Evolutionary conservation across 805 yeast species (phyloP).

Genomic region (Cephaloascus albidus): DNA sequence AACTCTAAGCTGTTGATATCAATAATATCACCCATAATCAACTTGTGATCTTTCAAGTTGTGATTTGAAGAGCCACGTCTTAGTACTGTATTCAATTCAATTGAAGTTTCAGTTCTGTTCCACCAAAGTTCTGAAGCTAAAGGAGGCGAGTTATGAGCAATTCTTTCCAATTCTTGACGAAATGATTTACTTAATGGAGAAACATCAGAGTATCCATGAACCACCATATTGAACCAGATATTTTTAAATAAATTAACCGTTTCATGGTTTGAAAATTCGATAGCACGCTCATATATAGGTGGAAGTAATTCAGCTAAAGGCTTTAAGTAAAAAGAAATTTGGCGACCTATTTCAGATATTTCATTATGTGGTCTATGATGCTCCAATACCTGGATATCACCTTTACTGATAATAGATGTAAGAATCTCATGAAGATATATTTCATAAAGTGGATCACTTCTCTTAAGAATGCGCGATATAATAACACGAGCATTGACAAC

Average conservation of each 20-base stretch:
- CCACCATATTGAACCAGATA: slow-evolving; percentile 89
- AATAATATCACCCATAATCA: slow-evolving; percentile 40
- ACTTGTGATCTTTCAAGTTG: slow-evolving; percentile 69
- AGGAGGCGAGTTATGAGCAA: slow-evolving; percentile 85
- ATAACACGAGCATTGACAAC: slow-evolving; percentile 41
- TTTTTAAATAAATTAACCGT: slow-evolving; percentile 63
- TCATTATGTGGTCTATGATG: slow-evolving; percentile 75
- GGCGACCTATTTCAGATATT: slow-evolving; percentile 60
- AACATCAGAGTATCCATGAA: slow-evolving; percentile 73
- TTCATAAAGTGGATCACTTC: slow-evolving; percentile 36
- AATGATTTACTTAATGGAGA: slow-evolving; percentile 45
- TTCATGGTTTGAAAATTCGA: slow-evolving; percentile 32
- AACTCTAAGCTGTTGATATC: slow-evolving; percentile 44
- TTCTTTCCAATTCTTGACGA: slow-evolving; percentile 41
- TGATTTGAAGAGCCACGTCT: slow-evolving; percentile 83
- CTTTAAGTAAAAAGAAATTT: slow-evolving; percentile 50
- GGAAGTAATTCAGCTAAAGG: slow-evolving; percentile 79
- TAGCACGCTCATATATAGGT: slow-evolving; percentile 35
- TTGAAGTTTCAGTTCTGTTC: slow-evolving; percentile 81
- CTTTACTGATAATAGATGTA: slow-evolving; percentile 59
- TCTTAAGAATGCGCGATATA: slow-evolving; percentile 32
- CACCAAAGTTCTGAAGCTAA: slow-evolving; percentile 74
- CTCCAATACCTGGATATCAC: slow-evolving; percentile 67
- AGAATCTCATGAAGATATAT: slow-evolving; percentile 60
- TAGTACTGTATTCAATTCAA: slow-evolving; percentile 84